These are phyloP conservation scores for Phyllosticta ampelicida DNA, from an alignment of 2,329 filamentous ascomycete species.

Conservation along the genomic window DNA sequence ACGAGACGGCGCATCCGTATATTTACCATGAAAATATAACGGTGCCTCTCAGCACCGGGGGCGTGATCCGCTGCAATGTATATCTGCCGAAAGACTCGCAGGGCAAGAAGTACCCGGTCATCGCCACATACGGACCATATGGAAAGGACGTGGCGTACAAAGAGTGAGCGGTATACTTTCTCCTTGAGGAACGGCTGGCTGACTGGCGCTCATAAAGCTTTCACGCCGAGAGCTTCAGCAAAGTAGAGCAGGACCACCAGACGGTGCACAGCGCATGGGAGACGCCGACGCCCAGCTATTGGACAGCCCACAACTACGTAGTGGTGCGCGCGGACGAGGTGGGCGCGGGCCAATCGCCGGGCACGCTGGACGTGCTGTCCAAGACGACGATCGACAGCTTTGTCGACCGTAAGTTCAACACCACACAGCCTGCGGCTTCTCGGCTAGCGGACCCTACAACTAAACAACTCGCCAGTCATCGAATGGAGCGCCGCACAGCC, in stretches of 20 bases:
- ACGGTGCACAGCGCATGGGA: constrained; percentile 49
- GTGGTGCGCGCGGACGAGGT: constrained; percentile 45
- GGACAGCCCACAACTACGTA: constrained; percentile 45
- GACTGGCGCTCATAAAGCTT: constrained; percentile 18
- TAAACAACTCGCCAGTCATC: constrained; percentile 22
- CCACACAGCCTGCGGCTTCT: background rate
- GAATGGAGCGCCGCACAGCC: constrained; percentile 40
- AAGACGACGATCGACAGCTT: constrained; percentile 38
- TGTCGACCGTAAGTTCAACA: constrained; percentile 23
- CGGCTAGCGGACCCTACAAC: too few species aligned
- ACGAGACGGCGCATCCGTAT: constrained; percentile 31
- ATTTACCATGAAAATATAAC: constrained; percentile 41
- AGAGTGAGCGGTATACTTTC: background rate
- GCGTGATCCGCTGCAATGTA: constrained; percentile 38
- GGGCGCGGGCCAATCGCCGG: constrained; percentile 38
- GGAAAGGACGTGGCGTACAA: background rate
- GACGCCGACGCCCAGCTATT: constrained; percentile 47
- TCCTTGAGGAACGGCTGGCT: background rate
- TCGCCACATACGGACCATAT: background rate
- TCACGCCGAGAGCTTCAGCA: constrained; percentile 31
- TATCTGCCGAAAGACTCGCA: constrained; percentile 35
- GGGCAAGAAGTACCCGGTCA: background rate
- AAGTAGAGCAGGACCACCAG: constrained; percentile 45
- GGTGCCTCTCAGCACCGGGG: constrained; percentile 29
- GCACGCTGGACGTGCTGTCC: constrained; percentile 41